These are phyloP conservation scores for Suillus alpinus DNA, from an alignment of 768 basidiomycete genomes.

Conservation along the genomic window DNA sequence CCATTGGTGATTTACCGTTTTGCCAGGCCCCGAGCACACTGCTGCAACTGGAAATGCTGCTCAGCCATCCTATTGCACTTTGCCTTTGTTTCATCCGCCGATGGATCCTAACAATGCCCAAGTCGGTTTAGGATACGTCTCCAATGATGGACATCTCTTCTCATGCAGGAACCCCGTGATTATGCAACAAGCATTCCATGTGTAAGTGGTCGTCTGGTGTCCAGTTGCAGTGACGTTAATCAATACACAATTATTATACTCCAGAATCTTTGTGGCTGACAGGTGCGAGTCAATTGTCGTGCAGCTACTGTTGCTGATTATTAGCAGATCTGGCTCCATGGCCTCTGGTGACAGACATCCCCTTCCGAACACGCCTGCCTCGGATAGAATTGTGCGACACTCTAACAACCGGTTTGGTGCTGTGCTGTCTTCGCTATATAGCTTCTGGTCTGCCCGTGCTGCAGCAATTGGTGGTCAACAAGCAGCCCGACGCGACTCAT, in stretches of 20 bases:
- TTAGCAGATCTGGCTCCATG: slow-evolving; percentile 53
- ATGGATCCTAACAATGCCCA: slow-evolving; percentile 25
- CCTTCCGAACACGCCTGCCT: slow-evolving; percentile 40
- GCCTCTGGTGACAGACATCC: slow-evolving; percentile 37
- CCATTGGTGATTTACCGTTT: background rate
- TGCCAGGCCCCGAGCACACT: slow-evolving; percentile 49
- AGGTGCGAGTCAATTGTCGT: slow-evolving; percentile 26
- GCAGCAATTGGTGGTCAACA: slow-evolving; percentile 30
- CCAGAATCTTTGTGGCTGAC: slow-evolving; percentile 56
- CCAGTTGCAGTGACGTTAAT: background rate
- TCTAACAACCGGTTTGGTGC: slow-evolving; percentile 55
- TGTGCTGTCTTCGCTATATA: slow-evolving; percentile 52
- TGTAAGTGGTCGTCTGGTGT: slow-evolving; percentile 37
- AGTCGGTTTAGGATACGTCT: slow-evolving; percentile 44
- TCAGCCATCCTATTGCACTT: slow-evolving; percentile 51
- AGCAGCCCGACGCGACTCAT: slow-evolving; percentile 46
- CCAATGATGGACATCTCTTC: slow-evolving; percentile 56
- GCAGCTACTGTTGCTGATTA: background rate
- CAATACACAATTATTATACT: background rate
- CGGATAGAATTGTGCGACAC: slow-evolving; percentile 32
- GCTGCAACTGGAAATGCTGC: slow-evolving; percentile 35
- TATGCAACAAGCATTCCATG: slow-evolving; percentile 55
- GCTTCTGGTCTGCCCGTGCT: slow-evolving; percentile 55
- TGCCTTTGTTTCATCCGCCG: slow-evolving; percentile 52
- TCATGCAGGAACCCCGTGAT: slow-evolving; percentile 51